These are phyloP conservation scores for Yamadazyma spencermartinsiae DNA, from an alignment of 1,139 yeast species.

Conservation along the genomic window DNA sequence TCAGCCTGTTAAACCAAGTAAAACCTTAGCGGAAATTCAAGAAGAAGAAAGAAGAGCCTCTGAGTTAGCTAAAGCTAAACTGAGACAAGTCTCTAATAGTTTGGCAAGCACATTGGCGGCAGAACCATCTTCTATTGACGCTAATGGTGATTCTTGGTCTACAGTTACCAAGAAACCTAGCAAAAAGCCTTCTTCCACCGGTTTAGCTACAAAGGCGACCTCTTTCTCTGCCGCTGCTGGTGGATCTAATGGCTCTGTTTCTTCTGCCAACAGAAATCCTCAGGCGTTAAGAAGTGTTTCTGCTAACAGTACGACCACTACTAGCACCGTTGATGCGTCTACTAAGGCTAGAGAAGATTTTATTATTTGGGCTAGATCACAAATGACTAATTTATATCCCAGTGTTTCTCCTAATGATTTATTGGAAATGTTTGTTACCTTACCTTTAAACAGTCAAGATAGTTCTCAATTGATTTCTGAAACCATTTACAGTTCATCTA, in stretches of 20 bases:
- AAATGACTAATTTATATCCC: slow-evolving; percentile 70
- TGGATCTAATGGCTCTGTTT: slow-evolving; percentile 8
- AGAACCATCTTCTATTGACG: slow-evolving; percentile 30
- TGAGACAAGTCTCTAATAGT: slow-evolving; percentile 17
- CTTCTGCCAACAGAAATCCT: slow-evolving; percentile 29
- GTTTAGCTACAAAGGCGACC: neutral
- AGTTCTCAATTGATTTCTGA: slow-evolving; percentile 87
- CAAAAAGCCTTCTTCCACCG: neutral
- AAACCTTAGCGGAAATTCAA: slow-evolving; percentile 49
- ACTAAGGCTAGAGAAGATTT: slow-evolving; percentile 61
- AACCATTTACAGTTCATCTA: slow-evolving; percentile 85
- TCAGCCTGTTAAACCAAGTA: slow-evolving; percentile 23
- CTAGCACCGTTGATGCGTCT: slow-evolving; percentile 19
- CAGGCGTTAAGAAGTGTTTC: slow-evolving; percentile 49
- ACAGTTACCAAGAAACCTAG: slow-evolving; percentile 25
- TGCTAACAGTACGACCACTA: slow-evolving; percentile 20
- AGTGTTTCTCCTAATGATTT: slow-evolving; percentile 77
- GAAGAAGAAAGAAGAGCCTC: slow-evolving; percentile 44
- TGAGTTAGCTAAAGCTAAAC: slow-evolving; percentile 25
- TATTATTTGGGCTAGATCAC: slow-evolving; percentile 78
- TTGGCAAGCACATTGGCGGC: slow-evolving; percentile 29
- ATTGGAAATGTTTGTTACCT: slow-evolving; percentile 73
- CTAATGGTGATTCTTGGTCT: slow-evolving; percentile 48
- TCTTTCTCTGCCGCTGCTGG: slow-evolving; percentile 4
- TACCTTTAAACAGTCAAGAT: slow-evolving; percentile 68